These are phyloP conservation scores for Sequoia sempervirens DNA, from an alignment of 75 land plant genomes.

Conservation along the genomic window DNA sequence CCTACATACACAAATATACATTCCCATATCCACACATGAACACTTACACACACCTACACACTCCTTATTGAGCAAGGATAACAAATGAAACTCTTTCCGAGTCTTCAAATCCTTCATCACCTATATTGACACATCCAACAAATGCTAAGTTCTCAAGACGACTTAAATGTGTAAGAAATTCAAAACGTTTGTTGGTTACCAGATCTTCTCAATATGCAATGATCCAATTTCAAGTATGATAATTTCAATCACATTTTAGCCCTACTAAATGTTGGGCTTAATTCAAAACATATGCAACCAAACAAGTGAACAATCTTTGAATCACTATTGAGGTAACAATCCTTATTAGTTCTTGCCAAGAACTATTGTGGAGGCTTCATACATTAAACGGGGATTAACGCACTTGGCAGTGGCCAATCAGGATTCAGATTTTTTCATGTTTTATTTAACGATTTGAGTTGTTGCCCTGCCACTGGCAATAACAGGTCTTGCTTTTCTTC, in stretches of 20 bases:
- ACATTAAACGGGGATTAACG: no score
- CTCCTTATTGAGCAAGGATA: no score
- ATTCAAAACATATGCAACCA: neutral
- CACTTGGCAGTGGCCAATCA: no score
- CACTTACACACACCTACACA: no score
- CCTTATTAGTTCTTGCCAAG: no score
- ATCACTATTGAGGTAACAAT: neutral
- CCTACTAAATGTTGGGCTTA: neutral
- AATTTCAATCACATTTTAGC: neutral
- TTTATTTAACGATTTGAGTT: no score
- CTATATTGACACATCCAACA: conserved; percentile 29
- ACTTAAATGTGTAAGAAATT: conserved; percentile 15
- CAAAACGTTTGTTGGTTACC: conserved; percentile 33
- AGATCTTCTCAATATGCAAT: neutral
- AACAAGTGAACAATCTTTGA: neutral
- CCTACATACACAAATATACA: no score
- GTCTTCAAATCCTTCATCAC: conserved; percentile 18
- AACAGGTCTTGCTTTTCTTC: no score
- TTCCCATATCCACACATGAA: no score
- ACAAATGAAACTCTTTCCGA: neutral
- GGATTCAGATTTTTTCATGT: no score
- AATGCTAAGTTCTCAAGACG: conserved; percentile 27
- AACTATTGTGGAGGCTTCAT: no score
- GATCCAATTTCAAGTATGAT: neutral
- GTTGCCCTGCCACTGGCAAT: no score